A percentile compares a stretch with the other conserved stretches of the same genome.
Evolutionary conservation across 2,329 filamentous ascomycete genomes (phyloP).

Genomic region (Cladobotryum protrusum): DNA sequence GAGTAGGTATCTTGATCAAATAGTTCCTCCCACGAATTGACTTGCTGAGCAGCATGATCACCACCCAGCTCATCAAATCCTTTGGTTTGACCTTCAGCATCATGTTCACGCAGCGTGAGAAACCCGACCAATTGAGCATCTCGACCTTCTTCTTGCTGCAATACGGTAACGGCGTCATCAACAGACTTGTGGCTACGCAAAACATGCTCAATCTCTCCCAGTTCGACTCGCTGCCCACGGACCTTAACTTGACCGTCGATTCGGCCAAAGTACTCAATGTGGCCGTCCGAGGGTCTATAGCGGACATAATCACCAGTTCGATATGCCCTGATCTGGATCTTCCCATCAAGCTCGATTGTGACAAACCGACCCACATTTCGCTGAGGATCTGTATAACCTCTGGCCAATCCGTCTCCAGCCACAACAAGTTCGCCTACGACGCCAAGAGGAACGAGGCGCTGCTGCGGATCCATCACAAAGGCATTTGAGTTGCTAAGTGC

Average conservation of each 20-base stretch:
- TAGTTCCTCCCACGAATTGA: not conserved
- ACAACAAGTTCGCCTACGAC: conserved; percentile 24
- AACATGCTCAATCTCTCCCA: conserved; percentile 23
- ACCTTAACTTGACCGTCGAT: conserved; percentile 25
- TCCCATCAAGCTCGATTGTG: conserved; percentile 4
- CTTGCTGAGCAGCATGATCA: not conserved
- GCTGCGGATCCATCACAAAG: conserved; percentile 19
- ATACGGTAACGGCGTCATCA: conserved; percentile 15
- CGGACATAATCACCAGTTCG: conserved; percentile 23
- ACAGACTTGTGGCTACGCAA: conserved; percentile 13
- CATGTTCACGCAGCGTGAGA: not conserved
- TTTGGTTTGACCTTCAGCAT: not conserved
- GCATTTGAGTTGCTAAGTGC: conserved; percentile 14
- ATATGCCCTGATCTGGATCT: conserved; percentile 14
- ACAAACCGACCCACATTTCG: conserved; percentile 15
- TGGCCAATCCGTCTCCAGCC: conserved; percentile 20
- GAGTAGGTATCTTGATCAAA: not conserved
- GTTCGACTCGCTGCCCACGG: conserved; percentile 25
- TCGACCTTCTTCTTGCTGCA: conserved; percentile 4
- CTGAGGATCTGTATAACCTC: conserved; percentile 17
- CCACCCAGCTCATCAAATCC: too few species aligned
- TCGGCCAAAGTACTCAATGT: conserved; percentile 23
- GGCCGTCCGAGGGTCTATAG: conserved; percentile 15
- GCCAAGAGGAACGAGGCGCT: conserved; percentile 19
- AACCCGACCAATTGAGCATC: conserved; percentile 5